Percentiles rank a stretch among this genome's conserved stretches.
Evolutionary conservation across 768 basidiomycete species (phyloP).

Genomic region (Lactarius quietus): DNA sequence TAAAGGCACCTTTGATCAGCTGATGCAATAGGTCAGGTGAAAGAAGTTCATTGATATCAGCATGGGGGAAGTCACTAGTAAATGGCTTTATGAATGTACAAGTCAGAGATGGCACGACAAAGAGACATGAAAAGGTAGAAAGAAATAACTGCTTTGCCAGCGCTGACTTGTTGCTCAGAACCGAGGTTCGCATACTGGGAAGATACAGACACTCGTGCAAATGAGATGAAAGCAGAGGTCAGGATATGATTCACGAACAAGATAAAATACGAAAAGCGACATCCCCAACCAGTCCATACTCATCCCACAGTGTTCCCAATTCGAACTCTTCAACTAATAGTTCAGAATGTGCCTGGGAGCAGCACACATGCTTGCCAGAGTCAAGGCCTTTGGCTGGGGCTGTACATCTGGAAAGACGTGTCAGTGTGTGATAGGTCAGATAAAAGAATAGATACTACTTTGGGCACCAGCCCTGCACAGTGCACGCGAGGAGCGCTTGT

Average conservation of each 20-base stretch:
- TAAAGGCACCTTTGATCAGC: constrained; percentile 23
- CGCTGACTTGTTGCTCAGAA: too few species aligned
- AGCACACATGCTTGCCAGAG: background rate
- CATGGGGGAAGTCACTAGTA: constrained; percentile 34
- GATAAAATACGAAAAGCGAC: constrained; percentile 27
- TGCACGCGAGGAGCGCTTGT: constrained; percentile 27
- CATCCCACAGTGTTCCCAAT: constrained; percentile 29
- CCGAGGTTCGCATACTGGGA: too few species aligned
- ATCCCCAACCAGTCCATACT: constrained; percentile 31
- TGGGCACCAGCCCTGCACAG: constrained; percentile 31
- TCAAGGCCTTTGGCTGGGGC: background rate
- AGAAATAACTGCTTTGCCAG: too few species aligned
- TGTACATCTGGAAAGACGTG: constrained; percentile 14
- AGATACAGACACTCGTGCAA: too few species aligned
- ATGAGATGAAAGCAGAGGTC: too few species aligned
- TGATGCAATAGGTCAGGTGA: constrained; percentile 34
- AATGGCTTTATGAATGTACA: constrained; percentile 30
- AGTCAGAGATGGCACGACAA: too few species aligned
- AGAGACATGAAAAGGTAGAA: too few species aligned
- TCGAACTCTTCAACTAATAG: constrained; percentile 23
- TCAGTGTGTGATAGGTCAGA: background rate
- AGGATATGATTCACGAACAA: too few species aligned
- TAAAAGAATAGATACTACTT: constrained; percentile 27
- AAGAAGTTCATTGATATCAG: constrained; percentile 34
- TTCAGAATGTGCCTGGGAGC: constrained; percentile 26